Percentiles rank a stretch among this genome's conserved stretches.
Conservation (phyloP, 768 basidiomycete species). For the Amanita rimosa region DNA sequence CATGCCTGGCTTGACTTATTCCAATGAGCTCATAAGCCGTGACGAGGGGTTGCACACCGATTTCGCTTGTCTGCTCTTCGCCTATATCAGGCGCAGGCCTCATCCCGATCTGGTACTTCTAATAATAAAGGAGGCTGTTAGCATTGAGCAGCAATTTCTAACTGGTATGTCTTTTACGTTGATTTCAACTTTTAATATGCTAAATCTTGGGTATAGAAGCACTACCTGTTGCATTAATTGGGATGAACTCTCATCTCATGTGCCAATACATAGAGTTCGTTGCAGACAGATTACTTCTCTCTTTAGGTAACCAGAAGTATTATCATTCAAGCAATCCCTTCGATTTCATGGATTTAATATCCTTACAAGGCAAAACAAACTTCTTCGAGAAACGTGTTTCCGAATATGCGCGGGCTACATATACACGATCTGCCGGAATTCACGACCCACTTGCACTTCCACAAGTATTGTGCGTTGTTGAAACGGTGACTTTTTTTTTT, state of each 20-base stretch:
- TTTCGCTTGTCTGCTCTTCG: slow-evolving; percentile 89
- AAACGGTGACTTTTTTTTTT: slow-evolving; percentile 12
- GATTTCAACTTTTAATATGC: slow-evolving; percentile 15
- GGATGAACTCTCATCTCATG: slow-evolving; percentile 90
- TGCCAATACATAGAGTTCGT: slow-evolving; percentile 90
- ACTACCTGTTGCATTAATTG: slow-evolving; percentile 79
- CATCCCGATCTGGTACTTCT: slow-evolving; percentile 66
- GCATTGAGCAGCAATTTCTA: slow-evolving; percentile 83
- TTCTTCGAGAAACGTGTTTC: slow-evolving; percentile 90
- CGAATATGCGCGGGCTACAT: slow-evolving; percentile 48
- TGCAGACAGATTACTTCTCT: slow-evolving; percentile 80
- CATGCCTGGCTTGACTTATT: slow-evolving; percentile 95
- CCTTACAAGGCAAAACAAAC: slow-evolving; percentile 84
- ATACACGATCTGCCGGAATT: slow-evolving; percentile 10
- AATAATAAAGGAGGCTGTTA: slow-evolving; percentile 80
- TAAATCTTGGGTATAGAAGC: slow-evolving; percentile 41
- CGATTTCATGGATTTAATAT: slow-evolving; percentile 86
- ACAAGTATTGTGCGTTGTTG: slow-evolving; percentile 3
- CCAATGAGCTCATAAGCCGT: slow-evolving; percentile 93
- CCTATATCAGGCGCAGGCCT: slow-evolving; percentile 73
- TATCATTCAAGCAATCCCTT: slow-evolving; percentile 72
- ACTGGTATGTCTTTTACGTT: slow-evolving; percentile 40
- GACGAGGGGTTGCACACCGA: slow-evolving; percentile 99
- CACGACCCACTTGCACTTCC: not conserved
- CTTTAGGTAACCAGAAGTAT: slow-evolving; percentile 73